Percentiles rank a stretch among this genome's conserved stretches.
phyloP scores from a whole-genome alignment of 768 basidiomycete genomes.

The Lepiota brunneoincarnata region DNA sequence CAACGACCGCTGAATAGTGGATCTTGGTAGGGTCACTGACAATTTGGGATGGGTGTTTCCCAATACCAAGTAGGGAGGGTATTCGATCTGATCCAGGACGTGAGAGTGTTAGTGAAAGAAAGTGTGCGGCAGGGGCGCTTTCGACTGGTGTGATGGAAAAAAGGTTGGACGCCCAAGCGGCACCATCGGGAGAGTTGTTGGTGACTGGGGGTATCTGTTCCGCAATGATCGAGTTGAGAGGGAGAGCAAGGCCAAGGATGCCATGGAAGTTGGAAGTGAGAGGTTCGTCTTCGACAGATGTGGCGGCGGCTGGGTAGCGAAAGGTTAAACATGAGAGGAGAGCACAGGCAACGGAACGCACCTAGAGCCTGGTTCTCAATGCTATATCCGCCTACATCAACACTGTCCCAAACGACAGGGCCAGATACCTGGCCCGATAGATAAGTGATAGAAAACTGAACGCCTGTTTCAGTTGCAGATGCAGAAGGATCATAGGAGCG shows the following conservation, averaged over 20 bases:
- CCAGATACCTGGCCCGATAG: slow-evolving; percentile 58
- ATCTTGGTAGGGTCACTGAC: slow-evolving; percentile 52
- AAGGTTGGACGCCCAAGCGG: slow-evolving; percentile 65
- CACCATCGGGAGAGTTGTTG: slow-evolving; percentile 57
- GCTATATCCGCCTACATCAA: slow-evolving; percentile 61
- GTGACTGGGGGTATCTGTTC: slow-evolving; percentile 43
- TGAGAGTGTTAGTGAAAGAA: slow-evolving; percentile 64
- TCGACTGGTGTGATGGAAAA: slow-evolving; percentile 60
- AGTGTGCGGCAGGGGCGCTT: slow-evolving; percentile 55
- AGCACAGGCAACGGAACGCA: slow-evolving; percentile 24
- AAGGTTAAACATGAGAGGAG: background rate
- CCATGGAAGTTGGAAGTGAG: slow-evolving; percentile 58
- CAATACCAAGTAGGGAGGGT: slow-evolving; percentile 66
- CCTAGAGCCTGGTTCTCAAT: slow-evolving; percentile 71
- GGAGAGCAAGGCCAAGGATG: slow-evolving; percentile 74
- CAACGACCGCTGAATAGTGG: slow-evolving; percentile 45
- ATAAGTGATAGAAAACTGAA: slow-evolving; percentile 51
- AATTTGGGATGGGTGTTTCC: slow-evolving; percentile 56
- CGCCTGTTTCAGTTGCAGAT: slow-evolving; percentile 41
- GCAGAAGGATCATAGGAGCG: slow-evolving; percentile 51
- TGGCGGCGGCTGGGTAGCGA: slow-evolving; percentile 50
- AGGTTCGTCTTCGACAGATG: slow-evolving; percentile 51
- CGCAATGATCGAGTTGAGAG: slow-evolving; percentile 68
- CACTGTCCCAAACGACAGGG: slow-evolving; percentile 66
- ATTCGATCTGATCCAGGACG: slow-evolving; percentile 61